These are phyloP conservation scores for Alternaria arborescens DNA, from an alignment of 2,329 filamentous ascomycete species.

Conservation along the genomic window DNA sequence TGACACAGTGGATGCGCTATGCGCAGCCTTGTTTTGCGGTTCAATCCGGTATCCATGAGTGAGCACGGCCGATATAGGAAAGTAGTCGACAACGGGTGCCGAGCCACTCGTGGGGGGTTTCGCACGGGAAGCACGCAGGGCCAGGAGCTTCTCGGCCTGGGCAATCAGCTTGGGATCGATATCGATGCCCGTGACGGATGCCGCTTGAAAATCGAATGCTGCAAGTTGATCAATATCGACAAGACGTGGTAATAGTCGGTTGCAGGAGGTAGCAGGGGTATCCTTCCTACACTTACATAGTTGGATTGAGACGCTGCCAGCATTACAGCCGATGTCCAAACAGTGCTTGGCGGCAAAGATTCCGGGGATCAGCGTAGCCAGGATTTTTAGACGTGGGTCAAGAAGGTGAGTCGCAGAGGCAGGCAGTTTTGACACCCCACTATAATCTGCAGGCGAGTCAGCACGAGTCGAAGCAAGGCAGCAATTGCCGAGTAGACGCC, in stretches of 20 bases:
- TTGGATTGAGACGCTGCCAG: constrained; percentile 49
- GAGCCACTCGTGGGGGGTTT: constrained; percentile 31
- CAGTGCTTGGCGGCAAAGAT: constrained; percentile 48
- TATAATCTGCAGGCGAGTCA: constrained; percentile 46
- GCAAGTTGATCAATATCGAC: constrained; percentile 40
- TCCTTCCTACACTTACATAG: constrained; percentile 45
- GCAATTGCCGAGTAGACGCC: constrained; percentile 30
- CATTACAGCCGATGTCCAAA: constrained; percentile 54
- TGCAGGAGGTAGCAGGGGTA: constrained; percentile 34
- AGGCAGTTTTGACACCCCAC: constrained; percentile 46
- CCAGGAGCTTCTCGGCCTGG: constrained; percentile 48
- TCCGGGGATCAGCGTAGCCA: constrained; percentile 43
- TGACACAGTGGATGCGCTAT: constrained; percentile 22
- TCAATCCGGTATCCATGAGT: constrained; percentile 44
- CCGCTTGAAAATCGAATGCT: constrained; percentile 51
- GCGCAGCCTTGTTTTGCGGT: constrained; percentile 26
- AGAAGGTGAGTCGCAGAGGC: constrained; percentile 48
- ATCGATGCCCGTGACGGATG: constrained; percentile 51
- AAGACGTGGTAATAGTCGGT: constrained; percentile 41
- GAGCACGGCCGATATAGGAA: constrained; percentile 48
- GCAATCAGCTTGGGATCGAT: constrained; percentile 49
- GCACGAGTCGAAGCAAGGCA: constrained; percentile 12
- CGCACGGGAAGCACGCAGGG: constrained; percentile 48
- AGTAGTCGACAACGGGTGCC: constrained; percentile 42
- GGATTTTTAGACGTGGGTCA: constrained; percentile 48